phyloP scores from a whole-genome alignment of 768 basidiomycete genomes.

The Dioszegia hungarica region DNA sequence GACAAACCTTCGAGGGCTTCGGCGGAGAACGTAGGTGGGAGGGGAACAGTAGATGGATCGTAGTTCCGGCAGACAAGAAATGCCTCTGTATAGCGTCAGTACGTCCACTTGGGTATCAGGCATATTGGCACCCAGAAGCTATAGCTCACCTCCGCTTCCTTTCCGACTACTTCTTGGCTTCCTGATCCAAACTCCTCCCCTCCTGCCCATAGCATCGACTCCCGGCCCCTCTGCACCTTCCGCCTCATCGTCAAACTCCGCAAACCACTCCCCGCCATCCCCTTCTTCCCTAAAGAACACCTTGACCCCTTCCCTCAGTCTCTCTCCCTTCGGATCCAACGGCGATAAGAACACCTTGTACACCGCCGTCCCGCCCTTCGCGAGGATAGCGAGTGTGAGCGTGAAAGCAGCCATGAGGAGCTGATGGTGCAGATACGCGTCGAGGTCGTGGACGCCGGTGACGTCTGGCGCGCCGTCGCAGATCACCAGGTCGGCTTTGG shows the following conservation, averaged over 20 bases:
- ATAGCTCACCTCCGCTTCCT: slow-evolving; percentile 50
- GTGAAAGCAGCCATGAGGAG: slow-evolving; percentile 52
- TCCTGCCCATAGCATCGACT: slow-evolving; percentile 37
- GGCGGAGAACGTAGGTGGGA: slow-evolving; percentile 23
- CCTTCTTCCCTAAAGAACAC: slow-evolving; percentile 48
- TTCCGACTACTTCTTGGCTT: slow-evolving; percentile 52
- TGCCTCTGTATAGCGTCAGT: slow-evolving; percentile 43
- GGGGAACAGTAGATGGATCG: slow-evolving; percentile 38
- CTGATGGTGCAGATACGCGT: slow-evolving; percentile 53
- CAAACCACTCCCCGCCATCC: background rate
- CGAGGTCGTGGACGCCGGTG: slow-evolving; percentile 53
- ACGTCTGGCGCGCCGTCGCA: slow-evolving; percentile 55
- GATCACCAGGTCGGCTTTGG: slow-evolving; percentile 52
- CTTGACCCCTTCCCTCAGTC: slow-evolving; percentile 50
- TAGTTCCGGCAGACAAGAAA: slow-evolving; percentile 52
- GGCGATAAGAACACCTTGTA: slow-evolving; percentile 53
- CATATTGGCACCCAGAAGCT: too few relatives aligned
- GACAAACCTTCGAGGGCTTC: slow-evolving; percentile 25
- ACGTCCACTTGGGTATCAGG: background rate
- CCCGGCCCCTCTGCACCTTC: slow-evolving; percentile 6
- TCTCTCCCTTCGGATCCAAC: slow-evolving; percentile 44
- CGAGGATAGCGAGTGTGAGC: slow-evolving; percentile 51
- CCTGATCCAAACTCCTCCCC: slow-evolving; percentile 50
- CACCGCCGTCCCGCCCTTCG: slow-evolving; percentile 50
- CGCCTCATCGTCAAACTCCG: slow-evolving; percentile 3